phyloP scores from a whole-genome alignment of 192 early-diverging fungal genomes.

The Coemansia sp. region DNA sequence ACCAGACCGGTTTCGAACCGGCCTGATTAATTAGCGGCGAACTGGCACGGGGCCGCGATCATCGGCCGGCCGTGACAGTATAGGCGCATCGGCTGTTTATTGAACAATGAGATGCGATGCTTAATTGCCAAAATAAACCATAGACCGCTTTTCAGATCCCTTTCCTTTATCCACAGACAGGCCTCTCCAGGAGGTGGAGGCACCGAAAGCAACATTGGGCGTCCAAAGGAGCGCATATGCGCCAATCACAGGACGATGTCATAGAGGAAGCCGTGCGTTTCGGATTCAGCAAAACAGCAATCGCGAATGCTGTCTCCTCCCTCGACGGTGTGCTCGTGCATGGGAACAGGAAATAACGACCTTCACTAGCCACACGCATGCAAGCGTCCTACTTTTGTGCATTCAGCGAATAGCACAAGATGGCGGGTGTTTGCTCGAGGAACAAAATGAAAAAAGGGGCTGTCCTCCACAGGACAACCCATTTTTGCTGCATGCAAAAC shows the following conservation, averaged over 20 bases:
- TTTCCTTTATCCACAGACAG: neutral
- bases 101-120: neutral
- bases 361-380: neutral
- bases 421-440: neutral
- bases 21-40: too few species aligned
- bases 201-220: neutral
- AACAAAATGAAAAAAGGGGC: neutral
- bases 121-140: neutral
- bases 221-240: neutral
- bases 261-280: neutral
- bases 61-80: too few species aligned
- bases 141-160: neutral
- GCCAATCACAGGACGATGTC: neutral
- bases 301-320: neutral
- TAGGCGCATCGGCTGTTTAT: neutral
- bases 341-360: neutral
- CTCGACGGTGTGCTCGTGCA: neutral
- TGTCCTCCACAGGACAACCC: neutral
- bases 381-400: neutral
- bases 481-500: conserved; percentile 2
- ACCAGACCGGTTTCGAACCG: too few species aligned
- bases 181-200: neutral
- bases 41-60: too few species aligned
- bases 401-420: neutral
- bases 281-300: neutral